Evolutionary conservation across 352 stramenopile species (phyloP), one percentile per base, ranked within the genome.

Genomic region (Pilasporangium apinafurcum): DNA sequence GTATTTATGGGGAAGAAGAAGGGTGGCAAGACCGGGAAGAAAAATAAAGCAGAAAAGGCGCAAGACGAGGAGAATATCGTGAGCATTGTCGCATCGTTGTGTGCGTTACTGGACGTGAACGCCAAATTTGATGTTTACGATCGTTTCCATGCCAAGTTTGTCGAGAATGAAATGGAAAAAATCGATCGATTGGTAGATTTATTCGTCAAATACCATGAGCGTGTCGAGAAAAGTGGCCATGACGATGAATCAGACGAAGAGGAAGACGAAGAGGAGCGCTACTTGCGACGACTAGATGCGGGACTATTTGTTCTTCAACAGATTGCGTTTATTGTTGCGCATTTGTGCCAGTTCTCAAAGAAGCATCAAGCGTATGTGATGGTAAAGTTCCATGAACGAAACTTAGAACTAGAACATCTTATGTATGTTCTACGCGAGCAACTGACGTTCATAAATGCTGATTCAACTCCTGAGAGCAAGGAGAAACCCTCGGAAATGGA

Each of bases 91-190:
- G 60, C 78, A 1, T 87, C 76, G 6, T 39, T 91, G 30, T 87
- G 76, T 41, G 52, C 71, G 2, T 61, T 73, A 49, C 55, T 90
- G 6, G 25, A 29, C 14, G 27, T 67, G 7, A 50, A 84, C 5
- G 68, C 78, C 18, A 59, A 65, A 12, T 48, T 69, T 25, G 78
- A 91, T 36, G 78, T 63, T 4, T 64, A 62, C 41, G 76, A 74
- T 9, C 79, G 78, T 8, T 62, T 93, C 4, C 69, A 93, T 26
- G 78, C 67, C 31, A 93, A 93, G 42, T 90, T 93, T 59, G 51
- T 90, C 1, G 81, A 93, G 43, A 83, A 69, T 20, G 70, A 86
- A 7, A 81, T 86, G 59, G 78, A 93, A 30, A 93, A 93, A 49
- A 46, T 89, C 17, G 81, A 93, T 43, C 72, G 81, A 13, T 45